phyloP scores from a whole-genome alignment of 2,329 filamentous ascomycete genomes.

The Sarocladiaceae sp. region DNA sequence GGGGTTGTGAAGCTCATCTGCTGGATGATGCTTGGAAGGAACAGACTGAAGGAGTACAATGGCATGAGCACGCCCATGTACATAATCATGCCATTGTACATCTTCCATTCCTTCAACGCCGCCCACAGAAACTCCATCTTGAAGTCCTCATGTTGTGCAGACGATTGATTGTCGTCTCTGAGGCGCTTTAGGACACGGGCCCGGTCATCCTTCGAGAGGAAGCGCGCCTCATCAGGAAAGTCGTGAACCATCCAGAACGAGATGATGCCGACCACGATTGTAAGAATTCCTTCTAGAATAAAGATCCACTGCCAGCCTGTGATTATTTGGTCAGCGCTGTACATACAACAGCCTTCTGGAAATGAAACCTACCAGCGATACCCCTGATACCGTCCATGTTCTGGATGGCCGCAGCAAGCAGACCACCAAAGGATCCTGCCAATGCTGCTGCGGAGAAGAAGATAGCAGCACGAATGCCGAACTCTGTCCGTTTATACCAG shows the following conservation, averaged over 20 bases:
- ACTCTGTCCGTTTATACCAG: slow-evolving; percentile 76
- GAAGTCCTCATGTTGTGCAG: slow-evolving; percentile 70
- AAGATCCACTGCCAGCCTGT: slow-evolving; percentile 57
- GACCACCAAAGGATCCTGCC: slow-evolving; percentile 70
- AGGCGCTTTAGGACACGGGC: slow-evolving; percentile 66
- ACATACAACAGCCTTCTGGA: no score
- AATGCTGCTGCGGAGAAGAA: slow-evolving; percentile 81
- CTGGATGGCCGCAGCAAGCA: slow-evolving; percentile 65
- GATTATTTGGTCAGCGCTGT: not conserved
- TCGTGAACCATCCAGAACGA: slow-evolving; percentile 78
- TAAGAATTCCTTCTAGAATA: slow-evolving; percentile 64
- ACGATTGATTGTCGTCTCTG: slow-evolving; percentile 63
- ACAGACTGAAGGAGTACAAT: slow-evolving; percentile 69
- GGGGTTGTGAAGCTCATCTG: slow-evolving; percentile 35
- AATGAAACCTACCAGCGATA: slow-evolving; percentile 30
- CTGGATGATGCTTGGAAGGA: slow-evolving; percentile 72
- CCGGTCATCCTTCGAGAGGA: slow-evolving; percentile 65
- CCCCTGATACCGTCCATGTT: slow-evolving; percentile 60
- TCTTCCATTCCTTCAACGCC: slow-evolving; percentile 78
- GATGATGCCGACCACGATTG: slow-evolving; percentile 58
- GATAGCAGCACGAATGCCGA: slow-evolving; percentile 71
- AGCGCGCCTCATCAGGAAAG: slow-evolving; percentile 70
- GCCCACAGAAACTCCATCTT: slow-evolving; percentile 66
- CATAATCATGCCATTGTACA: slow-evolving; percentile 65
- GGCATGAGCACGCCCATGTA: slow-evolving; percentile 72